Conservation (phyloP, 257 asterid genomes). For the Coffea canephora region DNA sequence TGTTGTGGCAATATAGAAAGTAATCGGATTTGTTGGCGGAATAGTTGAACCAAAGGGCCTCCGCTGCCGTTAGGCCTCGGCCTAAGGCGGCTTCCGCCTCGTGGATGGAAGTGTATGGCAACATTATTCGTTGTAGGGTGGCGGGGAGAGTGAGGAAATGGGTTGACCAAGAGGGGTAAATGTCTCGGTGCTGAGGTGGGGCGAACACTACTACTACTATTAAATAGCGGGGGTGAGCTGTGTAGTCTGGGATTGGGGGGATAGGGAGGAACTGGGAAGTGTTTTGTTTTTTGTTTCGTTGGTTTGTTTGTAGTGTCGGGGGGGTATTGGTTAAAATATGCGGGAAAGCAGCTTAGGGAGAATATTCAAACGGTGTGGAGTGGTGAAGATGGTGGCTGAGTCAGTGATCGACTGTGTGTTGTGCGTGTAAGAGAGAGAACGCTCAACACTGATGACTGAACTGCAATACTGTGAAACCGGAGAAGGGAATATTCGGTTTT, state of each 20-base stretch:
- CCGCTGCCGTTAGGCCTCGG: conserved; percentile 65
- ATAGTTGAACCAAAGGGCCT: conserved; percentile 80
- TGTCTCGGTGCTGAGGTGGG: neutral
- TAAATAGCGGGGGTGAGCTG: neutral
- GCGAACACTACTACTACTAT: neutral
- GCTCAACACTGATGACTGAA: no score
- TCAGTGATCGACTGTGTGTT: neutral
- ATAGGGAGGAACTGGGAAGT: neutral
- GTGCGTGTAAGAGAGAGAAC: no score
- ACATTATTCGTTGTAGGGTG: conserved; percentile 34
- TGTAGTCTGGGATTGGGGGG: neutral
- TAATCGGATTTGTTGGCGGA: conserved; percentile 85
- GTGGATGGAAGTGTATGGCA: conserved; percentile 71
- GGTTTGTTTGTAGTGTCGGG: neutral
- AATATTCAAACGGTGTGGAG: neutral
- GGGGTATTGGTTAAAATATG: conserved; percentile 17
- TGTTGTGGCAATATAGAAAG: conserved; percentile 83
- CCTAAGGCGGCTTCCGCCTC: conserved; percentile 81
- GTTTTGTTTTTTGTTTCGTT: neutral
- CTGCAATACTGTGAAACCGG: no score
- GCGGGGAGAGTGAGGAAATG: neutral
- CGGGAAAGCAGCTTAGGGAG: conserved; percentile 16
- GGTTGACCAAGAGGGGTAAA: neutral
- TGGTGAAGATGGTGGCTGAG: neutral
- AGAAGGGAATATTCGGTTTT: no score